Base-by-base conservation (phyloP, 176 grass and related monocot genomes). In the Musa itinerans region DNA sequence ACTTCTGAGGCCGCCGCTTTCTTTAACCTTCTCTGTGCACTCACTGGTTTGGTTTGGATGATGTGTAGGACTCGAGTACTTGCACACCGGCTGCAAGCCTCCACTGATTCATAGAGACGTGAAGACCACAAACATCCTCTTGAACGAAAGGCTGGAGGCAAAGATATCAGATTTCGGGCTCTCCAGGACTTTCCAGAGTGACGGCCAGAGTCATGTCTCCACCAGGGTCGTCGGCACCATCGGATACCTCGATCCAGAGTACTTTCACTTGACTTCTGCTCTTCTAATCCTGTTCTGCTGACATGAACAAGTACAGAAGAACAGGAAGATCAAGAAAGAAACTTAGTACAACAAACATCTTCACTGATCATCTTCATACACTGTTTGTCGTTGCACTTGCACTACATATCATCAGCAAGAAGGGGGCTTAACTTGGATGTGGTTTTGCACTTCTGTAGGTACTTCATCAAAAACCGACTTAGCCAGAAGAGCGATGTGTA, bases 21-120 rank as follows among this genome's bases (percentile, higher is more conserved):
- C 22, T 5, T 23, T 23, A 15, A 1, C 1, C 19, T 17, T 57
- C 54, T 57, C 4, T 0, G 0, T 57, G 54, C 13, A 57, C 54
- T 17, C 16, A 17, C 11, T 17, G 12, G 16, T 11, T 2, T 57
- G 11, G 54, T 13, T 11, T 57, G 54, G 34, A 6, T 4, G 54
- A 43, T 11, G 19, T 72, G 12, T 20, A 80, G 55, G 68, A 56
- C 55, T 80, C 15, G 78, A 80, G 54, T 80, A 80, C 25, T 55
- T 80, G 29, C 78, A 80, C 20, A 53, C 9, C 2, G 78, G 78
- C 52, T 80, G 78, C 68, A 71, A 17, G 48, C 78, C 78, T 59
- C 34, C 78, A n/a, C 54, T 72, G 21, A 26, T 80, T 52, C 78
- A 80, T 58, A 80, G 78, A 63, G 78, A 80, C 19, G 68, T 80